Evolutionary conservation across 129 eudicot genomes (phyloP), one percentile per base, ranked within the genome.

Genomic region (Flaveria bidentis): DNA sequence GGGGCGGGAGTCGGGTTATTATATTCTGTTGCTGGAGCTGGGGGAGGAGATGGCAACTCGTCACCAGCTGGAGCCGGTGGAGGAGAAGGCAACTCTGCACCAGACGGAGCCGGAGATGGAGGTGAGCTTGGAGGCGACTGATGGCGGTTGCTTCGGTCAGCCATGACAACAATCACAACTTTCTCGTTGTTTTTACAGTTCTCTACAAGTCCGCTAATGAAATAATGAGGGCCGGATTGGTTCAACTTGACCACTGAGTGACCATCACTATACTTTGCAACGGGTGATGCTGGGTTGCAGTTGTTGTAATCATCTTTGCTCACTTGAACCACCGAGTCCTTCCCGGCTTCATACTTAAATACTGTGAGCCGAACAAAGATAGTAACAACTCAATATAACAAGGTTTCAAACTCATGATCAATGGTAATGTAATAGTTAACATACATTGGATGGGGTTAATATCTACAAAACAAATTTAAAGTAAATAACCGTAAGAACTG

Each of bases 311-410:
- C 89, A 0, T 84, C 93, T 69, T 90, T 82, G 15, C 82, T 88
- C 45, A 91, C 97, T 52, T 72, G 78, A 16, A 92, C 92, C 64
- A 90, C 96, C 2, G 96, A 87, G 84, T 93, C 98, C 50, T 86
- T 76, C 69, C 78, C 84, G 9, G 80, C 81, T 33, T 80, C 61
- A 75, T 90, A 93, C 17, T 80, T 82, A 56, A 93, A 93, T 72
- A 87, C 98, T 93, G 78, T 50, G 3, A 45, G 41, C 41, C 41
- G 5, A 36, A 5, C 41, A 36, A 36, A 36, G 41, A 36, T 36
- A 5, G 41, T 36, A 5, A 36, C 7, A 36, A 36, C 41, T 36
- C 41, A 36, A 36, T 36, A 36, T 36, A 5, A 36, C 41, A 36
- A 36, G 41, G 41, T 36, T 36, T 36, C 41, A 36, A 36, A 36